Evolutionary conservation across 805 yeast genomes (phyloP).

Genomic region (Candida xyloterini): DNA sequence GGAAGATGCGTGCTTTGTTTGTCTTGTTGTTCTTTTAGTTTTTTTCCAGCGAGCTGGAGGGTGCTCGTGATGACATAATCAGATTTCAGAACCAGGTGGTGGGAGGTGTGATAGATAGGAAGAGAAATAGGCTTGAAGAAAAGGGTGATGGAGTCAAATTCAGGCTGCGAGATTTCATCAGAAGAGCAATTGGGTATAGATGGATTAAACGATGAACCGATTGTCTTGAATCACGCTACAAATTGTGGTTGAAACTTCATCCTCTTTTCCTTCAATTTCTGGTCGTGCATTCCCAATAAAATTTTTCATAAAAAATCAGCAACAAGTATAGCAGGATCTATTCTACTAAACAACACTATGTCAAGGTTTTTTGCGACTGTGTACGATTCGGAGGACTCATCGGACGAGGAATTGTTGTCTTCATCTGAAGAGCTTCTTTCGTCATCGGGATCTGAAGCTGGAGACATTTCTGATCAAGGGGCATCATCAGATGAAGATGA

Average conservation of each 20-base stretch:
- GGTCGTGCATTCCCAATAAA: conserved; percentile 12
- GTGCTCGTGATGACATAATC: conserved; percentile 4
- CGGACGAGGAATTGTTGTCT: conserved; percentile 50
- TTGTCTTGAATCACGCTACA: too few species aligned
- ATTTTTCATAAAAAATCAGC: conserved; percentile 11
- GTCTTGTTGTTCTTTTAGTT: conserved; percentile 14
- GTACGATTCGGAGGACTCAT: conserved; percentile 49
- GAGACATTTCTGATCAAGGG: conserved; percentile 28
- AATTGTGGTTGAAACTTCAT: too few species aligned
- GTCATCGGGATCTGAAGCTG: conserved; percentile 33
- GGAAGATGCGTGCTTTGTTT: conserved; percentile 11
- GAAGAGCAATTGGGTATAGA: too few species aligned
- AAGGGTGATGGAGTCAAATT: too few species aligned
- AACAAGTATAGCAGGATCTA: conserved; percentile 7
- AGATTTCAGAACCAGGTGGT: too few species aligned
- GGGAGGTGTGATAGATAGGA: background rate
- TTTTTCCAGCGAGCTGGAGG: conserved; percentile 7
- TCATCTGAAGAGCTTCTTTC: conserved; percentile 62
- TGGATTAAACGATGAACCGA: too few species aligned
- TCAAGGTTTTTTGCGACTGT: conserved; percentile 84
- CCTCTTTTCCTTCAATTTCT: background rate
- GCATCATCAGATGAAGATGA: conserved; percentile 38
- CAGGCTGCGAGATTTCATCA: too few species aligned
- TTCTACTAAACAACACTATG: conserved; percentile 41
- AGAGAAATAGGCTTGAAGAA: background rate